Base-by-base conservation (phyloP, 1,139 yeast genomes). In the Yamadazyma triangularis region DNA sequence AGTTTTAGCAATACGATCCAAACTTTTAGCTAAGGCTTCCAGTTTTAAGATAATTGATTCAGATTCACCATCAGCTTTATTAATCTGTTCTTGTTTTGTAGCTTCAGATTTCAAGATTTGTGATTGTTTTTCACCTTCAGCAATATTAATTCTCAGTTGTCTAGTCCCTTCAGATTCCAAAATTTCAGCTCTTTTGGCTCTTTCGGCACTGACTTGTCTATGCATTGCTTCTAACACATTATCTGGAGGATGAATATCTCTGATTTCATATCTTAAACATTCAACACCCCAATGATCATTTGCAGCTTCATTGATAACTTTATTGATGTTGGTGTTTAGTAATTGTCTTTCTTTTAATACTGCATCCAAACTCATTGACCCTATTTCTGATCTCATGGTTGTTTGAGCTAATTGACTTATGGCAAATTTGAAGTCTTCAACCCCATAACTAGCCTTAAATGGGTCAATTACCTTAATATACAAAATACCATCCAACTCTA, bases 151-250 rank as follows among this genome's bases (percentile, higher is more conserved):
- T 33, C 74, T 80, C 20, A 86, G 68, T 50, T 82, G 88, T 51
- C 89, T 73, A 36, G 74, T 77, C 58, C 95, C 95, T 60, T 85
- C 95, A 30, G 88, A 78, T 50, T 85, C 95, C 53, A 85, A 70
- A 42, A 85, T 86, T 53, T 84, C 91, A 2, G 95, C 95, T 41
- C 94, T 68, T 56, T 85, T 85, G 29, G 89, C 78, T 46, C 95
- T 68, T 54, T 86, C 95, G 19, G 94, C 93, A 34, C 83, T 73
- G 8, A 86, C 95, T 58, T 84, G 94, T 51, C 91, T 74, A 56
- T 85, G 94, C 95, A 85, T 85, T 24, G 94, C 93, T 47, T 82
- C 91, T 47, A 84, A 71, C n/a, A 85, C 95, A 45, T 83, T 82
- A 26, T 72, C 71, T 1, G 95, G 95, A 4, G 95, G 95, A 49